Base-by-base conservation (phyloP, 139 green algal genomes). In the Spirogloea muscicola region DNA sequence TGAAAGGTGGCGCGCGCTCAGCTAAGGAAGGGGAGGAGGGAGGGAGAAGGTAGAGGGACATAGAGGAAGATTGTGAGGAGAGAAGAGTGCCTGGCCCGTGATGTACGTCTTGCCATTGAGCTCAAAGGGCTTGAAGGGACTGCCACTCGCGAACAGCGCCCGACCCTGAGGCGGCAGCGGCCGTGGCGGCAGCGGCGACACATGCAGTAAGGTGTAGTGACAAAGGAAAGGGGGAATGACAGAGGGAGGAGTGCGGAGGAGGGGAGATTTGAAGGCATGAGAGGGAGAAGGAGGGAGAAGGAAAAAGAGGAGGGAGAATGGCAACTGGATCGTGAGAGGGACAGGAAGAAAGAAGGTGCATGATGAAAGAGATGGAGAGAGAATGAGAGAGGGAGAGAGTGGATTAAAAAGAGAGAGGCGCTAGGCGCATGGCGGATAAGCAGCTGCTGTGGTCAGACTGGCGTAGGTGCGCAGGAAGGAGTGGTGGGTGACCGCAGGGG, bases 71-170 rank as follows among this genome's bases (percentile, higher is more conserved):
- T 25, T 37, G 16, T 6, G 16, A 5, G 49, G 18, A 1, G 2
- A 37, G 18, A 60, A 16, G 49, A 60, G 34, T n/a, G n/a, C 65
- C 65, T 63, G 65, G 7, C 65, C 65, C 5, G 1, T 42, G 0
- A 68, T 25, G 44, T 33, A 18, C 34, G 13, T 3, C 65, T 68
- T 74, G 7, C 44, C 6, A 6, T 74, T 31, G 44, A 74, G 9
- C 21, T 74, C 65, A 25, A 76, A 21, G 9, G 65, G 65, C 34
- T 21, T 46, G 34, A 74, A 74, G 10, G 65, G 65, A 68, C 44
- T 74, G n/a, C 65, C 65, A 67, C 65, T 74, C n/a, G 48, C 65
- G 25, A 74, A 74, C 7, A 74, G 18, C 21, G 65, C 65, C 2
- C n/a, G 16, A 21, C 65, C 44, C 44, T 71, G 62, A 64, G 57